Conservation (phyloP, 2,329 filamentous ascomycete genomes). For the Exophiala viscosa region DNA sequence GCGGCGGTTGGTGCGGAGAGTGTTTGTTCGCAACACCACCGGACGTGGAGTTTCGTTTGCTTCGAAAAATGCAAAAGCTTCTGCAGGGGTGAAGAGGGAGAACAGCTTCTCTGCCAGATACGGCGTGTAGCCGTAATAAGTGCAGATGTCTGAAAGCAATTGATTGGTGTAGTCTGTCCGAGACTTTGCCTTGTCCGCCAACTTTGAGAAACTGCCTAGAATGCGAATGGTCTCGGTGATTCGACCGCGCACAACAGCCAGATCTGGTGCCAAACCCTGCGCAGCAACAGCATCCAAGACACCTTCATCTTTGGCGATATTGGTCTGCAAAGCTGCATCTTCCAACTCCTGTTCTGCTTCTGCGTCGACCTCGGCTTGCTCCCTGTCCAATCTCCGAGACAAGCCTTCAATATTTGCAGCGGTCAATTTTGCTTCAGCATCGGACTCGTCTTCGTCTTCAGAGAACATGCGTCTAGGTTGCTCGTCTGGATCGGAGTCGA, state of each 20-base stretch:
- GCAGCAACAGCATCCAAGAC: conserved; percentile 59
- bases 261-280: conserved; percentile 75
- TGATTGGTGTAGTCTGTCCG: conserved; percentile 84
- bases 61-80: conserved; percentile 98
- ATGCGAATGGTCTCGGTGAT: conserved; percentile 93
- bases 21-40: conserved; percentile 95
- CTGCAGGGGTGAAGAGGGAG: conserved; percentile 83
- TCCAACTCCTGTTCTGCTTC: conserved; percentile 82
- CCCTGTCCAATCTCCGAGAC: conserved; percentile 75
- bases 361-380: conserved; percentile 72
- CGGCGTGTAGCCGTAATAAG: conserved; percentile 93
- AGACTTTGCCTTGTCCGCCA: conserved; percentile 75
- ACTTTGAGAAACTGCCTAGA: conserved; percentile 78
- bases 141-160: conserved; percentile 85
- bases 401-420: conserved; percentile 94
- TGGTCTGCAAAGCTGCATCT: conserved; percentile 83
- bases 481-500: conserved; percentile 66
- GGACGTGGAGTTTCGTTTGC: conserved; percentile 93
- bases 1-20: conserved; percentile 69
- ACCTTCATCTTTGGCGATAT: conserved; percentile 74
- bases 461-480: conserved; percentile 75
- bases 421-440: conserved; percentile 84
- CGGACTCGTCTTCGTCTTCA: conserved; percentile 85
- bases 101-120: conserved; percentile 96
- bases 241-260: conserved; percentile 80